Evolutionary conservation across 768 basidiomycete species (phyloP).

Genomic region (Exsudoporus frostii): DNA sequence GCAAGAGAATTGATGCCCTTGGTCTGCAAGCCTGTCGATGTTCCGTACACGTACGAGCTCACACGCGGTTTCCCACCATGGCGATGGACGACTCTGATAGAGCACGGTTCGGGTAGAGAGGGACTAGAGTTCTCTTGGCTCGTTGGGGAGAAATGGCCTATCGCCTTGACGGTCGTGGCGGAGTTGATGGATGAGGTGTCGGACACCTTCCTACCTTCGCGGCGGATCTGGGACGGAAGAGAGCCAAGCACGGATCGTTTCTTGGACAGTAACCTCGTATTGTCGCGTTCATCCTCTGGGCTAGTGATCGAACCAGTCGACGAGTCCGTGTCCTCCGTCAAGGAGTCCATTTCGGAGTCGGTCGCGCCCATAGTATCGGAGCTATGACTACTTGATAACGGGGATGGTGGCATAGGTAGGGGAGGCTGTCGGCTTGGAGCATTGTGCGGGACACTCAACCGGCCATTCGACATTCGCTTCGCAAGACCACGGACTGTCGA

Average conservation of each 20-base stretch:
- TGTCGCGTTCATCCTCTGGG: constrained; percentile 44
- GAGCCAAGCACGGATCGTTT: constrained; percentile 48
- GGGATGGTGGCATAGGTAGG: constrained; percentile 23
- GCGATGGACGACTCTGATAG: constrained; percentile 29
- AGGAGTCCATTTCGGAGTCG: constrained; percentile 58
- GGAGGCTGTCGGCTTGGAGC: constrained; percentile 16
- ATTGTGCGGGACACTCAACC: constrained; percentile 32
- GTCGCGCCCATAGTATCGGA: constrained; percentile 43
- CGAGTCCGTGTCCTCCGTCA: constrained; percentile 62
- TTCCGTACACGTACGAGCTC: constrained; percentile 28
- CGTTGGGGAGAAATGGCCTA: constrained; percentile 20
- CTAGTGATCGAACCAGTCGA: constrained; percentile 50
- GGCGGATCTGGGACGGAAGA: constrained; percentile 42
- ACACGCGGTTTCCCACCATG: constrained; percentile 25
- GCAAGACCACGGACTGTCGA: constrained; percentile 59
- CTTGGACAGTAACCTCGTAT: constrained; percentile 17
- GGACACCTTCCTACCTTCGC: constrained; percentile 39
- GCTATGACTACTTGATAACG: constrained; percentile 40
- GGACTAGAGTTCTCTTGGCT: constrained; percentile 17
- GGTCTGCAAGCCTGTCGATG: constrained; percentile 15
- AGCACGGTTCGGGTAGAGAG: constrained; percentile 13
- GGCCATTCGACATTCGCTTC: constrained; percentile 49
- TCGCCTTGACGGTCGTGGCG: constrained; percentile 35
- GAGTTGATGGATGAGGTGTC: constrained; percentile 34
- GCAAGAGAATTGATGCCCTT: constrained; percentile 9